Base-by-base conservation (phyloP, 192 early-diverging fungal species). In the Thamnidium elegans region DNA sequence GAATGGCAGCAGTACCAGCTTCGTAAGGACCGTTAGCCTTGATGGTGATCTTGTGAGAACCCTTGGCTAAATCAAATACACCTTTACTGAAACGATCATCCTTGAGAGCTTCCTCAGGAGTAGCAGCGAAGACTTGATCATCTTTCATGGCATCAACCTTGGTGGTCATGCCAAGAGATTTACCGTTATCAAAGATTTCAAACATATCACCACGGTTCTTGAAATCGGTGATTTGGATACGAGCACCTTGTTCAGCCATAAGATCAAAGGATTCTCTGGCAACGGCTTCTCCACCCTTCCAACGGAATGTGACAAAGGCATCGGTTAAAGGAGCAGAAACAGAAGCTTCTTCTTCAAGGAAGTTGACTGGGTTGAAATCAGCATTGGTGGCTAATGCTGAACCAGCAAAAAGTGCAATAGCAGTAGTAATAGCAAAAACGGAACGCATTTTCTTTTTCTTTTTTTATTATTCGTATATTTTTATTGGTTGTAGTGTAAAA, bases 181-280 rank as follows among this genome's bases (percentile, higher is more conserved):
- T 23, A 42, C 62, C 66, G 15, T 73, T 73, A 32, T 73, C 71
- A 34, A 63, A 73, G 32, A 73, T 20, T 4, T 63, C 52, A 54
- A 73, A 73, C 15, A 58, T 51, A 50, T 73, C 71, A 39, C 71
- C 71, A 31, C 50, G 50, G 31, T 73, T 60, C 71, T 73, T 73
- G 55, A 48, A 73, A 36, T 73, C 71, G 26, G 58, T 64, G 3
- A 73, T n/a, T 46, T 68, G 62, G 34, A 73, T 55, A 53, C 50
- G 54, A 32, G 61, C 55, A 8, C 66, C 54, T 21, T 63, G 31
- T 9, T 62, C 55, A 20, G 64, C 48, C 4, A 44, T 31, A 26
- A 73, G 44, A 23, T 64, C 51, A 34, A 65, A 73, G 14, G 62
- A 17, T 34, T 73, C 67, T 15, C 42, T 50, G 11, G 62, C 67